Conservation (phyloP, 257 asterid species). For the Jacaranda copaia region DNA sequence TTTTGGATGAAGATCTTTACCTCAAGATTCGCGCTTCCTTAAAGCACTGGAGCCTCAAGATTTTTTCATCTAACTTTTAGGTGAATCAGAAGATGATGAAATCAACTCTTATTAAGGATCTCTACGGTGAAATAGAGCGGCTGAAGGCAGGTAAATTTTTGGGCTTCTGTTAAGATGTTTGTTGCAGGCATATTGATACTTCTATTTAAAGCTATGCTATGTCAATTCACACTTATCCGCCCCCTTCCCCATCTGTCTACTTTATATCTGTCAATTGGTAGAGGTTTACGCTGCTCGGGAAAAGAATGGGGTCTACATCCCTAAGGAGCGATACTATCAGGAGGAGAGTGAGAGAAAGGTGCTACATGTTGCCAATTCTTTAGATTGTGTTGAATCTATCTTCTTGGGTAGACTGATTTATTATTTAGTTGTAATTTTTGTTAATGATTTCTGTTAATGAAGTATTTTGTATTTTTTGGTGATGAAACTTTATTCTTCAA, state of each 20-base stretch:
- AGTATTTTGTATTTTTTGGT: constrained; percentile 7
- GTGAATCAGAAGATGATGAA: constrained; percentile 91
- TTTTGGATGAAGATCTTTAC: constrained; percentile 13
- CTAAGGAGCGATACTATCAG: constrained; percentile 75
- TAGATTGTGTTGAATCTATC: background rate
- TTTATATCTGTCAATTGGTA: constrained; percentile 27
- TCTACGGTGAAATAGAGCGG: constrained; percentile 76
- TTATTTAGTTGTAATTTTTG: background rate
- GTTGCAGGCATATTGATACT: background rate
- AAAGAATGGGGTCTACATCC: constrained; percentile 84
- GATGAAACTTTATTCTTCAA: background rate
- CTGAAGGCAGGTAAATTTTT: constrained; percentile 64
- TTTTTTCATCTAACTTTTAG: constrained; percentile 42
- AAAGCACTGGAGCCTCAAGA: constrained; percentile 5
- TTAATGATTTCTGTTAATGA: background rate
- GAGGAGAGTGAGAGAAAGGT: constrained; percentile 83
- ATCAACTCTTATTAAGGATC: constrained; percentile 71
- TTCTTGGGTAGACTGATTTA: background rate
- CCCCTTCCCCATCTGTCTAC: background rate
- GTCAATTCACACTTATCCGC: background rate
- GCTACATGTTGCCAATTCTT: background rate
- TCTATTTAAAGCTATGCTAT: background rate
- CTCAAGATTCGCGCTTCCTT: background rate
- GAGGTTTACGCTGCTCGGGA: constrained; percentile 90
- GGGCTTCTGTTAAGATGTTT: constrained; percentile 1